Conservation (phyloP, 176 grass and related monocot species). For the Lolium multiflorum region DNA sequence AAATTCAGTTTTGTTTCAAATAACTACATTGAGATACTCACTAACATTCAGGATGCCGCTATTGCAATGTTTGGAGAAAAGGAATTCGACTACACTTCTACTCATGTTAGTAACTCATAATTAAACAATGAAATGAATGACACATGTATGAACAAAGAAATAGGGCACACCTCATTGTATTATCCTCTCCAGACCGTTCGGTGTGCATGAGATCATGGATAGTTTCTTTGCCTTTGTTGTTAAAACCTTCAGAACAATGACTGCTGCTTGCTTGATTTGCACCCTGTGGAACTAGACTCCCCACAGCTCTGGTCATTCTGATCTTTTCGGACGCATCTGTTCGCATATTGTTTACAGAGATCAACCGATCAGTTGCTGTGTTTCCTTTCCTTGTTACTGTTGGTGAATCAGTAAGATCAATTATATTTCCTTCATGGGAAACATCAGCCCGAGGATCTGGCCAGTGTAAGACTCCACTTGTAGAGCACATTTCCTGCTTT, state of each 20-base stretch:
- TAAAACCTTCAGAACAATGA: conserved; percentile 36
- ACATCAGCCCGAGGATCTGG: conserved; percentile 25
- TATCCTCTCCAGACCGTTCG: conserved; percentile 33
- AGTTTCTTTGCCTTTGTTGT: conserved; percentile 54
- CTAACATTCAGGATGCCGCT: neutral
- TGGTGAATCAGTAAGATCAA: conserved; percentile 59
- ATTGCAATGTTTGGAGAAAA: neutral
- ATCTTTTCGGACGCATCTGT: conserved; percentile 28
- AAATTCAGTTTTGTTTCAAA: neutral
- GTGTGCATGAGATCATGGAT: conserved; percentile 22
- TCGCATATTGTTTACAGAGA: conserved; percentile 44
- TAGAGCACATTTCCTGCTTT: conserved; percentile 43
- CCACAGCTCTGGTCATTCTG: conserved; percentile 30
- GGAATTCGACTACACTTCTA: neutral
- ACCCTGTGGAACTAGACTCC: conserved; percentile 37
- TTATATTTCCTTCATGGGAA: conserved; percentile 40
- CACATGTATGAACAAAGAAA: conserved; percentile 16
- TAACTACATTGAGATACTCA: conserved; percentile 9
- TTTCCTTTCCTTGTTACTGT: conserved; percentile 42
- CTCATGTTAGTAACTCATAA: neutral
- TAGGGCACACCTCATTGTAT: conserved; percentile 39
- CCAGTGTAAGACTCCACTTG: conserved; percentile 34
- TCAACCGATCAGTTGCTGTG: conserved; percentile 31
- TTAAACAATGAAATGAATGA: conserved; percentile 28
- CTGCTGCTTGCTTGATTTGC: conserved; percentile 45